Evolutionary conservation across 2,329 filamentous ascomycete species (phyloP).

Genomic region (Colletotrichum magnum): DNA sequence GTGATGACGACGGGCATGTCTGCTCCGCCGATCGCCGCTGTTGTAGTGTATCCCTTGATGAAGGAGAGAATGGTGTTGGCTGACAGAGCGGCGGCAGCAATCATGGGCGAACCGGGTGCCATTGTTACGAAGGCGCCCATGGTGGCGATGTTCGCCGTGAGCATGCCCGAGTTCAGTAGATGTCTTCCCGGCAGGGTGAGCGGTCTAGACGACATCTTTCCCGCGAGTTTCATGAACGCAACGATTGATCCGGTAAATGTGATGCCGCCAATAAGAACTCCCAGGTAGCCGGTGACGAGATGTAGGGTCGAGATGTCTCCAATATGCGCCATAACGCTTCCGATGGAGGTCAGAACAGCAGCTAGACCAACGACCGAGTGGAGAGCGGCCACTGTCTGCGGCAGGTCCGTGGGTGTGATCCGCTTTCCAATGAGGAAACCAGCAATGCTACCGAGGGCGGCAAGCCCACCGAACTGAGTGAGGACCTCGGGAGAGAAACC

Average conservation of each 20-base stretch:
- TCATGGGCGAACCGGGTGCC: conserved; percentile 82
- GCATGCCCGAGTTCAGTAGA: conserved; percentile 79
- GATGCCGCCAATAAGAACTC: conserved; percentile 87
- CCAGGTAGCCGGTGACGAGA: conserved; percentile 87
- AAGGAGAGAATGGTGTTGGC: conserved; percentile 86
- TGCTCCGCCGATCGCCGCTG: conserved; percentile 89
- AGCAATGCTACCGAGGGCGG: conserved; percentile 77
- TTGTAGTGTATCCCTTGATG: conserved; percentile 89
- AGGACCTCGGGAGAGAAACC: conserved; percentile 86
- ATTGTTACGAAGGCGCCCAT: conserved; percentile 88
- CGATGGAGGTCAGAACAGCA: conserved; percentile 89
- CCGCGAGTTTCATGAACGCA: conserved; percentile 88
- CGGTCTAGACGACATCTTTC: conserved; percentile 84
- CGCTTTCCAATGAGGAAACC: conserved; percentile 85
- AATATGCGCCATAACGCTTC: conserved; percentile 76
- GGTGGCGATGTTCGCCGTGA: conserved; percentile 83
- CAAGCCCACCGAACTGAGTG: conserved; percentile 83
- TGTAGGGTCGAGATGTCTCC: conserved; percentile 80
- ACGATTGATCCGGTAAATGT: conserved; percentile 94
- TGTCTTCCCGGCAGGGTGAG: conserved; percentile 81
- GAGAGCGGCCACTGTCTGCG: conserved; percentile 89
- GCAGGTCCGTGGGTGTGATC: conserved; percentile 89
- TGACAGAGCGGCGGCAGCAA: conserved; percentile 83
- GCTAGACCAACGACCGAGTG: conserved; percentile 93
- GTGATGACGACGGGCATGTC: conserved; percentile 96